Evolutionary conservation across 768 basidiomycete genomes (phyloP).

Genomic region (Brasilioporus rufonigricans): DNA sequence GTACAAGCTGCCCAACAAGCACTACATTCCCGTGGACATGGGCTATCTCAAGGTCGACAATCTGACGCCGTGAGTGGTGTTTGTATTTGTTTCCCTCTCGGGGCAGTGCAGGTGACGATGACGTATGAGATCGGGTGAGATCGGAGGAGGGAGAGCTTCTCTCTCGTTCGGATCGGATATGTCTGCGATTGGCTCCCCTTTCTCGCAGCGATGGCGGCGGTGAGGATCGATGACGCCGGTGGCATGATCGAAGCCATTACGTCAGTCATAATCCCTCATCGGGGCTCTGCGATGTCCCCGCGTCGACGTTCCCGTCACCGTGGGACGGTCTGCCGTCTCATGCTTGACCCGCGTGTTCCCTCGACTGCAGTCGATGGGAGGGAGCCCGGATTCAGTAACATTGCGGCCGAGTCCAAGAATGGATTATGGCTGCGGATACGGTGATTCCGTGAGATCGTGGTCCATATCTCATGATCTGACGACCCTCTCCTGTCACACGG

Average conservation of each 20-base stretch:
- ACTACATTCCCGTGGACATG: slow-evolving; percentile 90
- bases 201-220: slow-evolving; percentile 13
- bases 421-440: slow-evolving; percentile 5
- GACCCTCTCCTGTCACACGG: not conserved
- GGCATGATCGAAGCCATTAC: slow-evolving; percentile 23
- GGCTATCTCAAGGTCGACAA: slow-evolving; percentile 70
- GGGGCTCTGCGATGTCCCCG: not conserved
- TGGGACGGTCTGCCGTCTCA: slow-evolving; percentile 8
- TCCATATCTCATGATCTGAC: slow-evolving; percentile 11
- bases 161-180: not conserved
- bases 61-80: slow-evolving; percentile 52
- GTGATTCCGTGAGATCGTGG: slow-evolving; percentile 12
- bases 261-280: slow-evolving; percentile 12
- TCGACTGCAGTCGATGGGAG: not conserved
- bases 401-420: slow-evolving; percentile 12
- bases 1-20: slow-evolving; percentile 89
- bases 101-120: not conserved
- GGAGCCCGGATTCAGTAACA: slow-evolving; percentile 2
- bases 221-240: slow-evolving; percentile 29
- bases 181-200: slow-evolving; percentile 10
- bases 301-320: slow-evolving; percentile 10
- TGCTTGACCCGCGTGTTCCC: not conserved
- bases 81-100: slow-evolving; percentile 1
- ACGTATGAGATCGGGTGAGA: slow-evolving; percentile 19
- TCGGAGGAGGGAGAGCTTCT: not conserved